Conservation (phyloP, 352 stramenopile genomes). For the Pythium brassicae region DNA sequence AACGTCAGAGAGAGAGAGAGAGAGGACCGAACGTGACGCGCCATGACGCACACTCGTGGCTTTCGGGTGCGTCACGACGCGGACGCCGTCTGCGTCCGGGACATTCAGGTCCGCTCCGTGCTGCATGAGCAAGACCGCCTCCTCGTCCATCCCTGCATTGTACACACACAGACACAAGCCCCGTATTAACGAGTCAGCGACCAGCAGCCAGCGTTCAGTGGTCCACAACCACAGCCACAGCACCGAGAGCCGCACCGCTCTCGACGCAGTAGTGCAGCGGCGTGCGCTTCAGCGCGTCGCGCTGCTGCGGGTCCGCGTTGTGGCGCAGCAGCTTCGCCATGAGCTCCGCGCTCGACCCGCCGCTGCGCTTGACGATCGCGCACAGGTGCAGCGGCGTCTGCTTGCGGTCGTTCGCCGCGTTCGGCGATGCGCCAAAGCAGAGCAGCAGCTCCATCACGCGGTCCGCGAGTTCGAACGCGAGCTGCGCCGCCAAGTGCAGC, state of each 20-base stretch:
- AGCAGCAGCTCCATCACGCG: conserved; percentile 66
- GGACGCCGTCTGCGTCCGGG: conserved; percentile 48
- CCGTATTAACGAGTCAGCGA: too few relatives aligned
- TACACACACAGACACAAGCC: not conserved
- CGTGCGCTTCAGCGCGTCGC: conserved; percentile 73
- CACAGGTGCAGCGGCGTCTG: conserved; percentile 74
- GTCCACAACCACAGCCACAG: not conserved
- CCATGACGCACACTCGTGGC: conserved; percentile 47
- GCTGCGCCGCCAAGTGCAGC: conserved; percentile 57
- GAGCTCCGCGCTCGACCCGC: conserved; percentile 33
- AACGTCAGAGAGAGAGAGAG: conserved; percentile 4
- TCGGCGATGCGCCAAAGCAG: conserved; percentile 59
- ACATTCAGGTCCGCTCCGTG: conserved; percentile 70
- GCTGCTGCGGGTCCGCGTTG: conserved; percentile 40
- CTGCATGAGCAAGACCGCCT: conserved; percentile 54
- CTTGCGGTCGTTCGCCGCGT: conserved; percentile 62
- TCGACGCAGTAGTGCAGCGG: conserved; percentile 74
- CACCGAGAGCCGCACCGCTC: conserved; percentile 36
- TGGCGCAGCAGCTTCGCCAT: conserved; percentile 63
- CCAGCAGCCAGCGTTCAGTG: too few relatives aligned
- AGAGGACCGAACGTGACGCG: not conserved
- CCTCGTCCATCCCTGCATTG: conserved; percentile 60
- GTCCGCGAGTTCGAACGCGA: conserved; percentile 56
- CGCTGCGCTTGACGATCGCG: conserved; percentile 58
- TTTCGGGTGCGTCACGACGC: conserved; percentile 53